Base-by-base conservation (phyloP, 1,284 basidiomycete species). In the Trametes pubescens region DNA sequence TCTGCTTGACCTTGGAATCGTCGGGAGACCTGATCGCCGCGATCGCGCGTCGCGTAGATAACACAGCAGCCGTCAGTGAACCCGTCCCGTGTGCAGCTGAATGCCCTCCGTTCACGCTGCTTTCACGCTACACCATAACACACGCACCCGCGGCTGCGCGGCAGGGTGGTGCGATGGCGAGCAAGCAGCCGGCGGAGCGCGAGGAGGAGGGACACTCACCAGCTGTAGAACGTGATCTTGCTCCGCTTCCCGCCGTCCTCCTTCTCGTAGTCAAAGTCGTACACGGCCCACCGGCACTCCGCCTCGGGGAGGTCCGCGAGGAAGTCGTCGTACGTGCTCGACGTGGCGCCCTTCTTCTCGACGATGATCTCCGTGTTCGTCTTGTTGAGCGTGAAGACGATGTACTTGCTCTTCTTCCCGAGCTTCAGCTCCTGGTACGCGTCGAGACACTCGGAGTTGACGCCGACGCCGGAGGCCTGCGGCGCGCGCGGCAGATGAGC, bases 271-370 rank as follows among this genome's bases (percentile, higher is more conserved):
- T 94, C 90, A 68, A 97, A 92, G 79, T 99, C 96, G 78, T 96
- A 98, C 51, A 99, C 87, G 35, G 92, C 96, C 88, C 92, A 99
- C 78, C 92, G 84, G 76, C 92, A 95, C 73, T 94, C 87, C 22
- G 72, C 70, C 75, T 89, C 86, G 1, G 96, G 95, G 52, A 99
- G 84, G 73, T 92, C 86, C 0, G 60, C 75, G 62, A 96, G 59
- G 77, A 99, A 99, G 1, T 85, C 82, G 3, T 96, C 92, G 78
- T 95, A 99, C 63, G 87, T 69, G 0, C 43, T 4, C 0, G 70
- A 73, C 0, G 66, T 62, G 16, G 83, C 83, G 57, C 62, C 62
- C 14, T 70, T 82, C 81, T 94, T 92, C 70, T 87, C 83, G 55
- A 95, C 89, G 68, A 92, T 70, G 78, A 97, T 93, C 78, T 95